Conservation (phyloP, 73 alveolate species). For the Strombidium stylifer region DNA sequence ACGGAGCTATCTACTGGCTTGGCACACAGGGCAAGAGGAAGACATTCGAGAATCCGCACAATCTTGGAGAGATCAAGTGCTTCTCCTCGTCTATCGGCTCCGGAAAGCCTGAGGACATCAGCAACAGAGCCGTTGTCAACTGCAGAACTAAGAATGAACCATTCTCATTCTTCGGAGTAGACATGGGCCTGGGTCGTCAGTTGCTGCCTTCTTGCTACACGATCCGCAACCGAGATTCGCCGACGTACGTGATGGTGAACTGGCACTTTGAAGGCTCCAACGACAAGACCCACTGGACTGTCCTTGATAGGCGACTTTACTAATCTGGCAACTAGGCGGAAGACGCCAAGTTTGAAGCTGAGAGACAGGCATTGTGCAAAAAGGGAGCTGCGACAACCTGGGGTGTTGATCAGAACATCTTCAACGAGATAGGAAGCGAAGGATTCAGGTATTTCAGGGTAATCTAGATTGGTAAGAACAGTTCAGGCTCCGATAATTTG, state of each 20-base stretch:
- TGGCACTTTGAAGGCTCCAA: slow-evolving; percentile 96
- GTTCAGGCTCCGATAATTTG: slow-evolving; percentile 86
- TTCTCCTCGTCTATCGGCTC: slow-evolving; percentile 88
- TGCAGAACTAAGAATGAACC: slow-evolving; percentile 92
- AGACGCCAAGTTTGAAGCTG: slow-evolving; percentile 38
- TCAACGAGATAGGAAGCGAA: slow-evolving; percentile 60
- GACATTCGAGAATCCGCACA: slow-evolving; percentile 89
- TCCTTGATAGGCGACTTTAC: slow-evolving; percentile 88
- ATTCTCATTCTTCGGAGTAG: slow-evolving; percentile 92
- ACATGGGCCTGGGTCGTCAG: slow-evolving; percentile 85
- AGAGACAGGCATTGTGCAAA: slow-evolving; percentile 15
- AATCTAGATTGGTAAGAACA: slow-evolving; percentile 85
- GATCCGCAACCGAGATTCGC: slow-evolving; percentile 84
- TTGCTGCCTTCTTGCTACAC: slow-evolving; percentile 86
- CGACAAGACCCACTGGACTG: slow-evolving; percentile 82
- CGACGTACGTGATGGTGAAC: slow-evolving; percentile 86
- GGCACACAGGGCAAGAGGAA: slow-evolving; percentile 83
- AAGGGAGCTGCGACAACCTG: slow-evolving; percentile 81
- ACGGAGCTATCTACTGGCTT: slow-evolving; percentile 89
- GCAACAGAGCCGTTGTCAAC: slow-evolving; percentile 80
- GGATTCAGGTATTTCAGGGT: slow-evolving; percentile 92
- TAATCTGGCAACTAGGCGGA: background rate
- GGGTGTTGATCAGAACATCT: slow-evolving; percentile 76
- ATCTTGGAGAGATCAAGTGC: slow-evolving; percentile 76
- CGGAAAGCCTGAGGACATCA: slow-evolving; percentile 88